Conservation (phyloP, 129 eudicot genomes). For the Chrysanthemum seticuspe region DNA sequence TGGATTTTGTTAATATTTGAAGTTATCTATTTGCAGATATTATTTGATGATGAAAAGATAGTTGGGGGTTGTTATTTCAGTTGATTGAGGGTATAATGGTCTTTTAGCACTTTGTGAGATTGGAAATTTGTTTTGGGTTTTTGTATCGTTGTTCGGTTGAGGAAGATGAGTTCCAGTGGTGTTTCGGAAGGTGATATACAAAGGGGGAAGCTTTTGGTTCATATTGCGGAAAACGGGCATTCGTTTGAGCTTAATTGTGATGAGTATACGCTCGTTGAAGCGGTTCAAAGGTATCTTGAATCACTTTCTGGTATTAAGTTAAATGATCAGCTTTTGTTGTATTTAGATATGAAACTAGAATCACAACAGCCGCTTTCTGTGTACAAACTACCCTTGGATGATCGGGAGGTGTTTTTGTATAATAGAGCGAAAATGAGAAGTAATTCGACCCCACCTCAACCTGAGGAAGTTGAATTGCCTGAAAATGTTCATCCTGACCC, state of each 20-base stretch:
- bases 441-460: constrained; percentile 60
- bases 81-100: constrained; percentile 18
- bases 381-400: constrained; percentile 79
- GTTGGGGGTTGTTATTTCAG: constrained; percentile 5
- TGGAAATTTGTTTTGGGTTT: not conserved
- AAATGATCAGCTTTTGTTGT: constrained; percentile 81
- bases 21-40: constrained; percentile 13
- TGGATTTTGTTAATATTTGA: constrained; percentile 24
- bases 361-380: constrained; percentile 65
- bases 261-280: constrained; percentile 70
- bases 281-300: constrained; percentile 66
- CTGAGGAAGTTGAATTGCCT: constrained; percentile 49
- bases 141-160: constrained; percentile 3
- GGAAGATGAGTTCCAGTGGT: constrained; percentile 66
- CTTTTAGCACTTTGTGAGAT: constrained; percentile 20
- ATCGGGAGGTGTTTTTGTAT: constrained; percentile 69
- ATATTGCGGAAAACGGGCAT: constrained; percentile 92
- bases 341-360: constrained; percentile 80
- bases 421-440: constrained; percentile 78
- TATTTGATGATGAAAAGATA: constrained; percentile 20
- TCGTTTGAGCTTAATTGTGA: constrained; percentile 76
- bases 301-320: constrained; percentile 60
- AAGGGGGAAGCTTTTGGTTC: constrained; percentile 78
- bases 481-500: constrained; percentile 55
- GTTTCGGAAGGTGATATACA: constrained; percentile 48